Base-by-base conservation (phyloP, 176 grass and related monocot genomes). In the Elaeis guineensis region DNA sequence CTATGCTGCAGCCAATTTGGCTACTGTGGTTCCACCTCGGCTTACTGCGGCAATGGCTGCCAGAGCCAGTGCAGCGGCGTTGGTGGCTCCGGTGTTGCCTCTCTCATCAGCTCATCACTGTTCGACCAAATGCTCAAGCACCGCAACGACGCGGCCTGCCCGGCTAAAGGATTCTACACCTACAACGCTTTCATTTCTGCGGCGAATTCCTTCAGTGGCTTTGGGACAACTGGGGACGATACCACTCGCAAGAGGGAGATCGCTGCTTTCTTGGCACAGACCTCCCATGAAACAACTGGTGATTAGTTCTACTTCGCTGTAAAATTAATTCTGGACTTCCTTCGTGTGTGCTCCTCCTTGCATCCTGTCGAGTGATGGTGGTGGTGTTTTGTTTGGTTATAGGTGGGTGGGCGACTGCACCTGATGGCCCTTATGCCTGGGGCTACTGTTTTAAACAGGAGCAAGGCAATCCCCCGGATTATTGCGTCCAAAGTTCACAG, bases 221-320 rank as follows among this genome's bases (percentile, higher is more conserved):
- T 85, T 22, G 86, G 56, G 58, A 74, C 73, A 1, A 78, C 70
- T 0, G 74, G 78, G 32, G 19, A 24, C 9, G 0, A 2, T 0
- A 52, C 52, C 21, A 56, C 22, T 5, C 39, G 2, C n/a, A 84
- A 80, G 39, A 64, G 81, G 0, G 73, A 84, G 86, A 17, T 84
- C 50, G 77, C 73, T 0, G 81, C 86, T 6, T 90, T 90, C 78
- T 64, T 85, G 53, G 82, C 26, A 1, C 75, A 81, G 58, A 84
- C 85, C n/a, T 84, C 85, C n/a, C 85, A 89, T 67, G 77, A 81
- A 76, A 89, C 77, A 24, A 79, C 82, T 1, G 56, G 65, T 1
- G 56, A 58, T 78, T 51, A 30, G 17, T 20, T 52, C 35, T 11
- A 3, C 28, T 44, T 44, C 14, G 9, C 9, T 6, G 35, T 14